Evolutionary conservation across 1,284 basidiomycete genomes (phyloP).

Genomic region (Heterobasidion occidentale): DNA sequence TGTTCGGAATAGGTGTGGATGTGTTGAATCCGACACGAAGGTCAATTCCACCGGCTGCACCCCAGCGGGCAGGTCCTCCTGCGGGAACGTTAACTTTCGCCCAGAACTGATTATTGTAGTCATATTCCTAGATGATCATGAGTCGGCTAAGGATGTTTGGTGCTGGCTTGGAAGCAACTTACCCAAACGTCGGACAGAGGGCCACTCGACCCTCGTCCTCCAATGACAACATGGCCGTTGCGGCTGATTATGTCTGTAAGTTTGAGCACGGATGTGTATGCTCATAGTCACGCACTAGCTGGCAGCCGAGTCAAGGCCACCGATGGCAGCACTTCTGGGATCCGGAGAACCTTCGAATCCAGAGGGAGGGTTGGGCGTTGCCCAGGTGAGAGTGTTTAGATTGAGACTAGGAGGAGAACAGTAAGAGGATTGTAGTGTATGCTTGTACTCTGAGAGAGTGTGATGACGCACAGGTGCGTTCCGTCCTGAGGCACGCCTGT

Average conservation of each 20-base stretch:
- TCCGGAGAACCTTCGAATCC: constrained; percentile 41
- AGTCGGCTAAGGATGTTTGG: background rate
- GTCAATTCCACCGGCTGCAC: constrained; percentile 67
- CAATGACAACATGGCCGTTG: constrained; percentile 61
- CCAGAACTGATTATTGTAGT: constrained; percentile 71
- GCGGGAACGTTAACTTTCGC: constrained; percentile 42
- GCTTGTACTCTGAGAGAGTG: background rate
- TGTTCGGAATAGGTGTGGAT: constrained; percentile 42
- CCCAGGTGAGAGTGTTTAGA: constrained; percentile 53
- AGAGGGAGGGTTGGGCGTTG: constrained; percentile 40
- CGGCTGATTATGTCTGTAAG: constrained; percentile 36
- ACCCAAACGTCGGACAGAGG: constrained; percentile 69
- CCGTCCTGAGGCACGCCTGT: constrained; percentile 52
- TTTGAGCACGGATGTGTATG: constrained; percentile 6
- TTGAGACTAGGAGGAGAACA: constrained; percentile 36
- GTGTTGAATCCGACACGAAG: constrained; percentile 32
- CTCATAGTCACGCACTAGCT: constrained; percentile 56
- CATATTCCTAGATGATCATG: constrained; percentile 47
- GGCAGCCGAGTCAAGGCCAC: constrained; percentile 62
- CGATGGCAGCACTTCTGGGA: constrained; percentile 53
- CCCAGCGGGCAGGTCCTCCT: constrained; percentile 49
- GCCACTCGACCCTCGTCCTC: constrained; percentile 48
- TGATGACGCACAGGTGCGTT: constrained; percentile 56
- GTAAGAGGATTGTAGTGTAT: background rate
- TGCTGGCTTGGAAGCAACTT: constrained; percentile 14